Conservation (phyloP, 768 basidiomycete species). For the Xanthoconium stramineum region DNA sequence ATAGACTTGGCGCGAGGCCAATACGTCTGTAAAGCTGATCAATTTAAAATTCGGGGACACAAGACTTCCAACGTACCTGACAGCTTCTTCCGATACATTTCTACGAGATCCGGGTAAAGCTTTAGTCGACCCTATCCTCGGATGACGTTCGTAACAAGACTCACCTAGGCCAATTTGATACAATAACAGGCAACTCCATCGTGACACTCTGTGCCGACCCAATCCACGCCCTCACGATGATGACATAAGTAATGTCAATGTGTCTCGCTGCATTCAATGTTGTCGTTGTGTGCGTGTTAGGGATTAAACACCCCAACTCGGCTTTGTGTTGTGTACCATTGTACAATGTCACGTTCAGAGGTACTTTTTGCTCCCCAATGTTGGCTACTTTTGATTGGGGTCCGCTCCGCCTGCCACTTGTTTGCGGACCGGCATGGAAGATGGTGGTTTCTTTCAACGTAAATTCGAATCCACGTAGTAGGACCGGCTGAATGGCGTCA, state of each 20-base stretch:
- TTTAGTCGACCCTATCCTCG: not conserved
- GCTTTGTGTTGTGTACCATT: constrained; percentile 68
- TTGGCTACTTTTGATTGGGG: constrained; percentile 52
- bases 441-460: constrained; percentile 74
- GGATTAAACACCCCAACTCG: constrained; percentile 70
- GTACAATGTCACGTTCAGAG: constrained; percentile 70
- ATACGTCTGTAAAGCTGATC: constrained; percentile 40
- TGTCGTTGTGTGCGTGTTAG: constrained; percentile 71
- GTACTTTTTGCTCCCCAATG: constrained; percentile 69
- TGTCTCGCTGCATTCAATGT: constrained; percentile 79
- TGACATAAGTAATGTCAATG: constrained; percentile 80
- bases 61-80: constrained; percentile 35
- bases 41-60: not conserved
- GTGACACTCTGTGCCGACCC: constrained; percentile 61
- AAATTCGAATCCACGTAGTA: constrained; percentile 82
- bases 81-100: constrained; percentile 67
- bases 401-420: constrained; percentile 48
- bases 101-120: constrained; percentile 34
- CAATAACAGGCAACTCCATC: constrained; percentile 74
- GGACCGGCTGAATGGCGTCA: constrained; percentile 61
- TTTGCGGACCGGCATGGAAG: constrained; percentile 61
- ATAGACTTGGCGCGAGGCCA: constrained; percentile 43
- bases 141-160: constrained; percentile 20
- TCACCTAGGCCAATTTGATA: constrained; percentile 85
- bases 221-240: constrained; percentile 75